Percentiles rank a stretch among this genome's conserved stretches.
These are phyloP conservation scores for Nitzschia sp. DNA, from an alignment of 108 stramenopile species.

Conservation along the genomic window DNA sequence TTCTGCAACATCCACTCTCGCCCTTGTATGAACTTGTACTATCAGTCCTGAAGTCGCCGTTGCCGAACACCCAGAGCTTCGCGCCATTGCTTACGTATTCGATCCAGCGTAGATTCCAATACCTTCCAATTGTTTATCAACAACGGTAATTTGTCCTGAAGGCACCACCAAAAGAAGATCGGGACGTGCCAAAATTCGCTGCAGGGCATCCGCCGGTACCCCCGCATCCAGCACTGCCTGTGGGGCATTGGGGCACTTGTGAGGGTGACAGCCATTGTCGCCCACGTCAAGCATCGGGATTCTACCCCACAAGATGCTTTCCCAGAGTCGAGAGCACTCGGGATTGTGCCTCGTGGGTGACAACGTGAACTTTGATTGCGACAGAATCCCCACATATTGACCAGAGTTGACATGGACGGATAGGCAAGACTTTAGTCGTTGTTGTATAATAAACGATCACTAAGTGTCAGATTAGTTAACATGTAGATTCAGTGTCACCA, in stretches of 20 bases:
- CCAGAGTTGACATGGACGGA: slow-evolving; percentile 29
- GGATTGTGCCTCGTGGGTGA: slow-evolving; percentile 54
- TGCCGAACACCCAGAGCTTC: slow-evolving; percentile 40
- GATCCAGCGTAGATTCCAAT: slow-evolving; percentile 22
- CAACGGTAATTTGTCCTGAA: slow-evolving; percentile 19
- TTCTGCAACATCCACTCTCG: not conserved
- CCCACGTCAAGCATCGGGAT: slow-evolving; percentile 41
- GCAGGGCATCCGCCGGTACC: too few relatives aligned
- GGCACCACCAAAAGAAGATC: not conserved
- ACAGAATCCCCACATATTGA: slow-evolving; percentile 33
- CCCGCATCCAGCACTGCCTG: slow-evolving; percentile 15
- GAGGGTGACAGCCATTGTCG: slow-evolving; percentile 6
- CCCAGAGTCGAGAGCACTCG: slow-evolving; percentile 50
- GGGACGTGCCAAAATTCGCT: not conserved
- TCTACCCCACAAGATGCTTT: slow-evolving; percentile 44
- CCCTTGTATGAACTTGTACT: slow-evolving; percentile 23
- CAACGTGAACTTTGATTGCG: slow-evolving; percentile 42
- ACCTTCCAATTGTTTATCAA: slow-evolving; percentile 35
- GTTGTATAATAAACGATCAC: too few relatives aligned
- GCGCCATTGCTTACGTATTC: slow-evolving; percentile 30
- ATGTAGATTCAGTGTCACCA: too few relatives aligned
- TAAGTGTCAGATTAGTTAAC: too few relatives aligned
- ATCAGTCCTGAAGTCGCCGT: slow-evolving; percentile 30
- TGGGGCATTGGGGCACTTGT: slow-evolving; percentile 27
- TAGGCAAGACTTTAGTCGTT: too few relatives aligned